Conservation (phyloP, 371 early-diverging fungal genomes). For the Circinella umbellata region DNA sequence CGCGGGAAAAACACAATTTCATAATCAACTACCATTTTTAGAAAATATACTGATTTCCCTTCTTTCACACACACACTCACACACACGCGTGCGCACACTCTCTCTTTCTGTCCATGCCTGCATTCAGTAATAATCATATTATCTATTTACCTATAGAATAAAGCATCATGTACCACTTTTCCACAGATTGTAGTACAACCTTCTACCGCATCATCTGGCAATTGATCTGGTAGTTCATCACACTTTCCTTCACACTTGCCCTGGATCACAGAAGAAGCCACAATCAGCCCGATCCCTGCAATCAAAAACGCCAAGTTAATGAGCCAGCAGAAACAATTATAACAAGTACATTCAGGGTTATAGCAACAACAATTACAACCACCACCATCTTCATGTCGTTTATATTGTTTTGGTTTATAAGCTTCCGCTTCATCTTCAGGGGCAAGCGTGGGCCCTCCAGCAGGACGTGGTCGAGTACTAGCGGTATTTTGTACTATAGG, state of each 20-base stretch:
- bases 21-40: too few species aligned
- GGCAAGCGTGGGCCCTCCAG: conserved; percentile 18
- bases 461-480: neutral
- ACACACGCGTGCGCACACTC: too few species aligned
- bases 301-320: conserved; percentile 29
- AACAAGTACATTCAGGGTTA: conserved; percentile 34
- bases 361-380: conserved; percentile 30
- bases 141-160: conserved; percentile 21
- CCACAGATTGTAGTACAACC: conserved; percentile 31
- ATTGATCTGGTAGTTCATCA: conserved; percentile 21
- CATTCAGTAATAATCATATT: too few species aligned
- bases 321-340: conserved; percentile 31
- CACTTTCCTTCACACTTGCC: conserved; percentile 26
- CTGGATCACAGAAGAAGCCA: conserved; percentile 27
- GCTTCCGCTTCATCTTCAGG: conserved; percentile 30
- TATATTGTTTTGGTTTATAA: conserved; percentile 21
- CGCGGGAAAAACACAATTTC: too few species aligned
- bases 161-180: conserved; percentile 31
- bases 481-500: conserved; percentile 21
- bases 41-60: too few species aligned
- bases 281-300: conserved; percentile 33
- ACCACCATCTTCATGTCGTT: conserved; percentile 14
- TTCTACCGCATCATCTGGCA: neutral
- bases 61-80: too few species aligned
- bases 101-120: too few species aligned